A percentile compares a stretch with the other conserved stretches of the same genome.
Conservation (phyloP, 2,329 filamentous ascomycete genomes). For the Lithohypha guttulata region DNA sequence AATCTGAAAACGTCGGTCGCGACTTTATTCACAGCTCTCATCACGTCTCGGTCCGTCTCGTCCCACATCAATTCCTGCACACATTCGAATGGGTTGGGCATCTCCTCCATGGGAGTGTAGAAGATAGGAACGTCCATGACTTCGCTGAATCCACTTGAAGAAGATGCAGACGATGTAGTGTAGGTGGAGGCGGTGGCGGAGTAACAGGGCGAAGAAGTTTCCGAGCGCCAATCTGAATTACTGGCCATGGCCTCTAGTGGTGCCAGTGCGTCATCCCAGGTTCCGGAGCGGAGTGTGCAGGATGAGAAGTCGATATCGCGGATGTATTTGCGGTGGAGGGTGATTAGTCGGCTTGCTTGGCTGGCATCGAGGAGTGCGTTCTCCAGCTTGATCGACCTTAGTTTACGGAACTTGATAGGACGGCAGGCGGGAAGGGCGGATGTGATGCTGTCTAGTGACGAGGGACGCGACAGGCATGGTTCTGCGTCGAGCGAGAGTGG, state of each 20-base stretch:
- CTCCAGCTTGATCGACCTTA: constrained; percentile 59
- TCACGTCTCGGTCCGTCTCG: constrained; percentile 8
- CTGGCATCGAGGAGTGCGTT: constrained; percentile 61
- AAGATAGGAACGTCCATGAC: constrained; percentile 31
- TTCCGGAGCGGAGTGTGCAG: constrained; percentile 58
- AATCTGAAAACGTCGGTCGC: constrained; percentile 11
- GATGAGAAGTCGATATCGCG: constrained; percentile 72
- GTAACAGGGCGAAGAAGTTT: too few species aligned
- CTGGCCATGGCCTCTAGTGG: constrained; percentile 44
- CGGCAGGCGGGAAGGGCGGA: constrained; percentile 35
- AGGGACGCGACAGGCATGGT: constrained; percentile 50
- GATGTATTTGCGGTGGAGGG: constrained; percentile 55
- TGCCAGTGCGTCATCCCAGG: constrained; percentile 73
- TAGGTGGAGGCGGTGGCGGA: background rate
- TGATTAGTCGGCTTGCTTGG: constrained; percentile 61
- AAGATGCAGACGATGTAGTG: too few species aligned
- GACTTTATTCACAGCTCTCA: constrained; percentile 14
- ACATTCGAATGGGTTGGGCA: constrained; percentile 17
- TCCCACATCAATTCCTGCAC: constrained; percentile 23
- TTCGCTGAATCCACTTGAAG: constrained; percentile 15
- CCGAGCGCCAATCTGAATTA: constrained; percentile 29
- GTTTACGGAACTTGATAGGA: constrained; percentile 54
- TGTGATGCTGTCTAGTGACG: constrained; percentile 25
- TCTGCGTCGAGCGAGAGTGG: constrained; percentile 62
- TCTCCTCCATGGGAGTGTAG: constrained; percentile 25